Evolutionary conservation across 129 eudicot genomes (phyloP).

Genomic region (Artemisia tridentata): DNA sequence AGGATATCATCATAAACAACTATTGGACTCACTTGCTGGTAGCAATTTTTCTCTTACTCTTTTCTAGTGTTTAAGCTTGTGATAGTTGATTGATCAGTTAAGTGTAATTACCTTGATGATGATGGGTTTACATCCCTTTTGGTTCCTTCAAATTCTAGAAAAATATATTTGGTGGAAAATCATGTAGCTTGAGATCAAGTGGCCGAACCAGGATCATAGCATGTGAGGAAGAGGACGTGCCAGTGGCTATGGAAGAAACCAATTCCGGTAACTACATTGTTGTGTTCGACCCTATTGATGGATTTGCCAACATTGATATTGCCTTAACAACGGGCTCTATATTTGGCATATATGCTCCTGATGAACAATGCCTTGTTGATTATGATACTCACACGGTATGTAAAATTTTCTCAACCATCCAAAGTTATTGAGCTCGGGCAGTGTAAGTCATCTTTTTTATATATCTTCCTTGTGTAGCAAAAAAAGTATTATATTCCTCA

Average conservation of each 20-base stretch:
- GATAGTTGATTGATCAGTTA: background rate
- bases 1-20: background rate
- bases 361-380: slow-evolving; percentile 76
- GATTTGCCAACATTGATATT: slow-evolving; percentile 89
- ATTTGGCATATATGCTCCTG: slow-evolving; percentile 86
- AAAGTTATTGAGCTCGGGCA: too few relatives aligned
- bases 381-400: slow-evolving; percentile 51
- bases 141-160: slow-evolving; percentile 7
- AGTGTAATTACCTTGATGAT: background rate
- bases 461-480: too few relatives aligned
- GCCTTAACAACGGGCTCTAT: slow-evolving; percentile 88
- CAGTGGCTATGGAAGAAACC: slow-evolving; percentile 93
- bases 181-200: slow-evolving; percentile 72
- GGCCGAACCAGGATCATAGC: slow-evolving; percentile 95
- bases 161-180: slow-evolving; percentile 23
- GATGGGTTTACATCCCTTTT: slow-evolving; percentile 7
- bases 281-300: slow-evolving; percentile 92
- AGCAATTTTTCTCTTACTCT: too few relatives aligned
- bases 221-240: slow-evolving; percentile 94
- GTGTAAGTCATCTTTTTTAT: too few relatives aligned
- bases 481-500: too few relatives aligned
- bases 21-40: too few relatives aligned
- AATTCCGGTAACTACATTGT: slow-evolving; percentile 92
- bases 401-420: slow-evolving; percentile 1
- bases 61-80: too few relatives aligned